These are phyloP conservation scores for Trametopsis cervina DNA, from an alignment of 768 basidiomycete species.

Conservation along the genomic window DNA sequence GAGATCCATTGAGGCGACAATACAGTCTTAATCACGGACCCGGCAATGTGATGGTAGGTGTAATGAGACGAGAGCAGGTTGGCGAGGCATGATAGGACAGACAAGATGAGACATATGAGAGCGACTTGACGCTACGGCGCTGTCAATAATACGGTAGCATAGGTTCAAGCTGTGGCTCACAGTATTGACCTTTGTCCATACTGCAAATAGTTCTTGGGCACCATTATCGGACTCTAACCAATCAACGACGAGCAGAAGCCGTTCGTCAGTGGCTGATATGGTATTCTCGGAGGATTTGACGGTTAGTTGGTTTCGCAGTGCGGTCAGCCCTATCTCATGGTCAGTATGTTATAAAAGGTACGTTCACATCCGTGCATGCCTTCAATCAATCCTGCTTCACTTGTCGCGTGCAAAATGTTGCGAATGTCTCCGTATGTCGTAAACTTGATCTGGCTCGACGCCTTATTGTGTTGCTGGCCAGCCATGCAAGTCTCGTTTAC, in stretches of 20 bases:
- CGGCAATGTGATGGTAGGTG: slow-evolving; percentile 54
- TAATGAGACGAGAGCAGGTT: slow-evolving; percentile 62
- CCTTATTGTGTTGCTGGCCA: no score
- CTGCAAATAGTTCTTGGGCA: slow-evolving; percentile 51
- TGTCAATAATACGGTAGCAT: slow-evolving; percentile 3
- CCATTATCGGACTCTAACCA: slow-evolving; percentile 58
- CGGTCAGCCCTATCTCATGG: slow-evolving; percentile 34
- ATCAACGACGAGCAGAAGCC: slow-evolving; percentile 49
- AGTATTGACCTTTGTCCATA: slow-evolving; percentile 50
- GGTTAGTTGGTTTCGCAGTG: slow-evolving; percentile 59
- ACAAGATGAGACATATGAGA: slow-evolving; percentile 37
- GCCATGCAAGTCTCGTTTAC: no score
- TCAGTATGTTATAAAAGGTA: neutral
- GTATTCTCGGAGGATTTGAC: slow-evolving; percentile 39
- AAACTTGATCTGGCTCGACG: no score
- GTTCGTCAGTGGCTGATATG: slow-evolving; percentile 49
- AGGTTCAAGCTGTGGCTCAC: slow-evolving; percentile 29
- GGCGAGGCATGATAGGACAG: slow-evolving; percentile 54
- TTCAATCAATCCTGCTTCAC: slow-evolving; percentile 11
- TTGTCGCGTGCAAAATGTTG: slow-evolving; percentile 6
- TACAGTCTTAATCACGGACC: slow-evolving; percentile 54
- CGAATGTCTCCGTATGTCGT: slow-evolving; percentile 9
- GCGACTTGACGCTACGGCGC: slow-evolving; percentile 37
- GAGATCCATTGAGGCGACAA: slow-evolving; percentile 50
- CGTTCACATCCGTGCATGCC: no score